Evolutionary conservation across 148 eudicot genomes (phyloP), one percentile per base, ranked within the genome.

Genomic region (Tetragonia tetragonoides): DNA sequence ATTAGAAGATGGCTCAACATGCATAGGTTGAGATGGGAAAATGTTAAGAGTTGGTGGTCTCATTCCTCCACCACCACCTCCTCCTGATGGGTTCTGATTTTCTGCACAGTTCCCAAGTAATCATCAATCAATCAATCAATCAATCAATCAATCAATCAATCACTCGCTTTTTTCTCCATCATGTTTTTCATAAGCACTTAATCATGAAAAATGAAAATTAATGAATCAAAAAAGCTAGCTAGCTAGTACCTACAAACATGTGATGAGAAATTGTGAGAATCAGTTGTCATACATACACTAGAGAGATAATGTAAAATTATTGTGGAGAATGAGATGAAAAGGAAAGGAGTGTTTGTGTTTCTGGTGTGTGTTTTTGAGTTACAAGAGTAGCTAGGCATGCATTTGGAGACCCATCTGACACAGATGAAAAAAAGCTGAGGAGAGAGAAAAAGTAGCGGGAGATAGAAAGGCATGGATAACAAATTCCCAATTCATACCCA

Each of bases 11-110:
- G 97, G 91, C 53, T 89, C 95, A 67, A 84, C 87, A 82, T 95
- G 97, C 99, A 93, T 95, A 75, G 99, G 99, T 69, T 95, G 94
- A 75, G 99, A 95, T 37, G 99, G 99, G 81, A 93, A 95, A 78
- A 95, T 95, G 86, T 95, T 93, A 71, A 95, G 82, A 74, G 97
- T 95, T 66, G 90, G 93, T 63, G 97, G 97, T 77, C 93, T 93
- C 92, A 91, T 90, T 69, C 93, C 97, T 68, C 77, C 85, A 42
- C 66, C 75, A 53, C 12, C 76, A 12, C 44, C 79, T 59, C 69
- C 79, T 3, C 66, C 70, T 11, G 82, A 44, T 14, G 85, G 74
- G 21, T 63, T 70, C 10, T 64, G 79, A 79, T 74, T 72, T 62
- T 78, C 84, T 82, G 75, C 68, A 34, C 37, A 20, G 21, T 63